Conservation (phyloP, 306 rosid genomes). For the Fragaria ananassa region DNA sequence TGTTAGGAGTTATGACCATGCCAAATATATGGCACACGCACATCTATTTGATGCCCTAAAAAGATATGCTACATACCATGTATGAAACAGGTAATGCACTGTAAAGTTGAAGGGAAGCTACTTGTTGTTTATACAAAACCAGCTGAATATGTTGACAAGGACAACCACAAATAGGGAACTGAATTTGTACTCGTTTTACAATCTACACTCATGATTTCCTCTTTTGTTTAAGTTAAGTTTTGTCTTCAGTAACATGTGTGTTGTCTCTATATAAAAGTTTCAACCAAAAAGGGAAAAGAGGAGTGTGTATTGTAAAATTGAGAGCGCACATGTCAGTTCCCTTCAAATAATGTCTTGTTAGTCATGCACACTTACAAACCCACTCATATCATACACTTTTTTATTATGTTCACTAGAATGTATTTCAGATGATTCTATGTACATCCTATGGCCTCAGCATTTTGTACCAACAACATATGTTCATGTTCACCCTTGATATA, state of each 20-base stretch:
- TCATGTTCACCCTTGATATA: neutral
- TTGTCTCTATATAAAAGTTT: too few species aligned
- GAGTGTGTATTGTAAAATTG: too few species aligned
- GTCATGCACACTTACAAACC: neutral
- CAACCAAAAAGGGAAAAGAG: too few species aligned
- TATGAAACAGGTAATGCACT: neutral
- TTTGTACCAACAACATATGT: neutral
- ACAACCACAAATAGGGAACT: too few species aligned
- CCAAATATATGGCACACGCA: neutral
- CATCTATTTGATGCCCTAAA: neutral
- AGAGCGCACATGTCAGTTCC: too few species aligned
- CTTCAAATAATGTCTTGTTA: neutral
- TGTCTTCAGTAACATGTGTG: too few species aligned
- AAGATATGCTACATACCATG: neutral
- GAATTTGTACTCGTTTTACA: too few species aligned
- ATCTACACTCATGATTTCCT: too few species aligned
- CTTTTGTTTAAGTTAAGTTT: too few species aligned
- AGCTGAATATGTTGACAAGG: neutral
- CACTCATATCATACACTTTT: neutral
- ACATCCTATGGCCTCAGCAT: neutral
- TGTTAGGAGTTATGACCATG: neutral
- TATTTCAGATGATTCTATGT: neutral
- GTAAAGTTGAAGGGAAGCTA: neutral
- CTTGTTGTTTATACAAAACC: neutral
- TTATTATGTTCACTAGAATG: neutral